Evolutionary conservation across 1,139 yeast genomes (phyloP).

Genomic region (Cylindricascospora bacillispora): DNA sequence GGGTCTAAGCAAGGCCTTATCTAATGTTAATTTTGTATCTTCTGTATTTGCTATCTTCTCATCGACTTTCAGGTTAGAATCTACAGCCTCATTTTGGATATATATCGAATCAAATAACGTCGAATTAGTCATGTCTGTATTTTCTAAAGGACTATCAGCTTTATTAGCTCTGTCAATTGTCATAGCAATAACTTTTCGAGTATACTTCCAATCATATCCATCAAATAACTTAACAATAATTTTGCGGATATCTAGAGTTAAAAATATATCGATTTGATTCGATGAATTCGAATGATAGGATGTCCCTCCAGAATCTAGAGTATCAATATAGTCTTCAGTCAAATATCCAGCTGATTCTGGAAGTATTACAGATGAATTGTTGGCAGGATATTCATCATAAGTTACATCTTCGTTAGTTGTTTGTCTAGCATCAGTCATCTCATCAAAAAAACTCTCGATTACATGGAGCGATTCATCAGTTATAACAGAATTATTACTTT

Average conservation of each 20-base stretch:
- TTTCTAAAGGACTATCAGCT: slow-evolving; percentile 10
- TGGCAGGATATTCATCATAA: slow-evolving; percentile 1
- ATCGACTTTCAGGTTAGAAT: slow-evolving; percentile 12
- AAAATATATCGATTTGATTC: slow-evolving; percentile 4
- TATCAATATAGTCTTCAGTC: slow-evolving; percentile 7
- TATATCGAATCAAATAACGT: slow-evolving; percentile 23
- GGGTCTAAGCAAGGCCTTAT: slow-evolving; percentile 46
- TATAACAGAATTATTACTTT: not conserved
- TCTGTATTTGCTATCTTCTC: slow-evolving; percentile 17
- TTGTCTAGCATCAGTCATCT: slow-evolving; percentile 1
- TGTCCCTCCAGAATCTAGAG: not conserved
- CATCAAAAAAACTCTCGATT: slow-evolving; percentile 12
- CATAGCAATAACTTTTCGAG: slow-evolving; percentile 50
- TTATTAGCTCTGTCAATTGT: slow-evolving; percentile 34
- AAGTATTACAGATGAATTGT: not conserved
- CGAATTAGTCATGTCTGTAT: slow-evolving; percentile 4
- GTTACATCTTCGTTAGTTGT: not conserved
- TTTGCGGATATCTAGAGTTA: slow-evolving; percentile 24
- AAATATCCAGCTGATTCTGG: too few species aligned
- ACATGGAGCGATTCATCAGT: slow-evolving; percentile 7
- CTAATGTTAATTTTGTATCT: slow-evolving; percentile 14
- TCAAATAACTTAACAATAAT: slow-evolving; percentile 53
- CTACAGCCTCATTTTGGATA: slow-evolving; percentile 9
- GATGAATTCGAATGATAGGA: not conserved
- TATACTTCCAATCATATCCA: slow-evolving; percentile 87